Percentiles rank a stretch among this genome's conserved stretches.
Evolutionary conservation across 352 stramenopile genomes (phyloP).

Genomic region (Globisporangium perplexum): DNA sequence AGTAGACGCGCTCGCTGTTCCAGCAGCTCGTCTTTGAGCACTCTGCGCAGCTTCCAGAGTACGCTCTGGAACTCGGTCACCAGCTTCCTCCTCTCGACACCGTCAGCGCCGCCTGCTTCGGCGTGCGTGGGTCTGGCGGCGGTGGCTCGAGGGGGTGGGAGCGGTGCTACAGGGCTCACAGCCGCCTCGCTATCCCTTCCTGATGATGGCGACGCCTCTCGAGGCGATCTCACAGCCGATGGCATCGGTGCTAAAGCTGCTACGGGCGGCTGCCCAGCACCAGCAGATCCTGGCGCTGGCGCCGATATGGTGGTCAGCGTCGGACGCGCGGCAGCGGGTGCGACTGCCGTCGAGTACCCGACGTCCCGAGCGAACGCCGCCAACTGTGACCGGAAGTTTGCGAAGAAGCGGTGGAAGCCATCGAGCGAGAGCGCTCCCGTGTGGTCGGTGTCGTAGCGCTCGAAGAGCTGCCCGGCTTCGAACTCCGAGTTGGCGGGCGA

Average conservation of each 20-base stretch:
- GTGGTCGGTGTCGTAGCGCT: constrained; percentile 66
- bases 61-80: constrained; percentile 28
- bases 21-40: constrained; percentile 53
- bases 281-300: neutral
- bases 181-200: no score
- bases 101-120: no score
- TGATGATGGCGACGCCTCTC: neutral
- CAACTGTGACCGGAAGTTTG: constrained; percentile 65
- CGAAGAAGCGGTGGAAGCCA: constrained; percentile 66
- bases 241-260: neutral
- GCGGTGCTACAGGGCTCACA: neutral
- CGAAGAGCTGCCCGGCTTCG: constrained; percentile 79
- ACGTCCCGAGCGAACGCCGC: constrained; percentile 59
- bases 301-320: no score
- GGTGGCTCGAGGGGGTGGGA: no score
- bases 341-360: constrained; percentile 20
- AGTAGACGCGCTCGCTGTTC: constrained; percentile 39
- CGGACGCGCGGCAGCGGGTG: no score
- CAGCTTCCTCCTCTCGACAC: constrained; percentile 7
- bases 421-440: constrained; percentile 52
- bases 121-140: no score
- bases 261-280: neutral
- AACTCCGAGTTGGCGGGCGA: constrained; percentile 78
- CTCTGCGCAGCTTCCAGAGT: constrained; percentile 54
- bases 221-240: neutral